Evolutionary conservation across 108 stramenopile genomes (phyloP).

Genomic region (Cyclotella choctawhatcheeana): DNA sequence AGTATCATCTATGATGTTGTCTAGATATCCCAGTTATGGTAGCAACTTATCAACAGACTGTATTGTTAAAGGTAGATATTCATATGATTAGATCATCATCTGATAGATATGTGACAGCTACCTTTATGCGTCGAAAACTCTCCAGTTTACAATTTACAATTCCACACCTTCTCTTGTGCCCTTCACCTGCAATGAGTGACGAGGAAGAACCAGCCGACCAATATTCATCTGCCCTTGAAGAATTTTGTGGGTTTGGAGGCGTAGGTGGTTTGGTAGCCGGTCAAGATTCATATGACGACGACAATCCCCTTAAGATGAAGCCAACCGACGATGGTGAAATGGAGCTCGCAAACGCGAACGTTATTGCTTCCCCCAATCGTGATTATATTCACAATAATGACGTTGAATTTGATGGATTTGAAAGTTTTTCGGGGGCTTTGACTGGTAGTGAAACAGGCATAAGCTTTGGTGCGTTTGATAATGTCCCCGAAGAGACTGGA

Average conservation of each 20-base stretch:
- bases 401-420: conserved; percentile 1
- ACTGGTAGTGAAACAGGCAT: not conserved
- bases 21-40: too few species aligned
- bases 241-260: conserved; percentile 7
- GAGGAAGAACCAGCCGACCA: conserved; percentile 1
- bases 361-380: not conserved
- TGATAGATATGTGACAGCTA: too few species aligned
- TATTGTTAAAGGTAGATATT: too few species aligned
- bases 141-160: too few species aligned
- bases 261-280: not conserved
- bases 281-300: not conserved
- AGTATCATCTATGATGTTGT: too few species aligned
- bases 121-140: too few species aligned
- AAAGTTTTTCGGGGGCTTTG: not conserved
- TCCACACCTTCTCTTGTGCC: not conserved
- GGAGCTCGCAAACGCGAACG: not conserved
- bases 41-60: too few species aligned
- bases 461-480: not conserved
- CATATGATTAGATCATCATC: too few species aligned
- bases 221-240: conserved; percentile 3
- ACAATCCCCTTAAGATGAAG: not conserved
- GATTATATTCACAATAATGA: too few species aligned
- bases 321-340: not conserved
- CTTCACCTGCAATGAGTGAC: not conserved
- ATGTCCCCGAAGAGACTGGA: not conserved